Percentiles rank a stretch among this genome's conserved stretches.
Evolutionary conservation across 176 grass and related monocot species (phyloP).

Genomic region (Musa acuminata): DNA sequence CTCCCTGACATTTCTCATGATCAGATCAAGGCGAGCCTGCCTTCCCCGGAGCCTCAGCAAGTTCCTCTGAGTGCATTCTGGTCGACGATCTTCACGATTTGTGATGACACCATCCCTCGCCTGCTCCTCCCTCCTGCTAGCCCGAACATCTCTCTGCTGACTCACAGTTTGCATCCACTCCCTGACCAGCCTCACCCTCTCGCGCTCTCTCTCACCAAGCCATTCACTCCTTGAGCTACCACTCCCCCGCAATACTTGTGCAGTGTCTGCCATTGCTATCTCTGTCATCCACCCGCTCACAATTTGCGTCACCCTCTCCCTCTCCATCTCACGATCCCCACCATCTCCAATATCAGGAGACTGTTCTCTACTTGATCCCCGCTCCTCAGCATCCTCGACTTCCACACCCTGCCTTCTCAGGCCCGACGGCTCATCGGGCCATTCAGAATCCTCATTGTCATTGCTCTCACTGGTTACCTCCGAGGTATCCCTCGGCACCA

Average conservation of each 20-base stretch:
- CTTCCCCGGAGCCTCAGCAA: constrained; percentile 18
- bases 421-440: neutral
- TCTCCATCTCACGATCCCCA: constrained; percentile 28
- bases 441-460: constrained; percentile 7
- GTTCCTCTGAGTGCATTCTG: neutral
- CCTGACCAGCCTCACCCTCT: constrained; percentile 77
- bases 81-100: constrained; percentile 1
- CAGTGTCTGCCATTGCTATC: neutral
- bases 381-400: constrained; percentile 18
- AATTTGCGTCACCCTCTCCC: constrained; percentile 64
- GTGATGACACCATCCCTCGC: constrained; percentile 12
- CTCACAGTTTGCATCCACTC: constrained; percentile 92
- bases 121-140: constrained; percentile 21
- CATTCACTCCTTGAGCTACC: constrained; percentile 36
- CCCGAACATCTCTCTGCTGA: constrained; percentile 45
- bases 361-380: constrained; percentile 49
- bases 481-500: neutral
- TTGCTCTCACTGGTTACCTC: constrained; percentile 8
- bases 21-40: constrained; percentile 20
- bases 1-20: constrained; percentile 45
- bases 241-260: constrained; percentile 6
- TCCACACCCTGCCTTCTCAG: neutral
- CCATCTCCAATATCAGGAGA: constrained; percentile 55
- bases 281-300: constrained; percentile 46
- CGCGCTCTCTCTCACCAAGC: constrained; percentile 78